Evolutionary conservation across 352 stramenopile species (phyloP).

Genomic region (Pythium dissimile): DNA sequence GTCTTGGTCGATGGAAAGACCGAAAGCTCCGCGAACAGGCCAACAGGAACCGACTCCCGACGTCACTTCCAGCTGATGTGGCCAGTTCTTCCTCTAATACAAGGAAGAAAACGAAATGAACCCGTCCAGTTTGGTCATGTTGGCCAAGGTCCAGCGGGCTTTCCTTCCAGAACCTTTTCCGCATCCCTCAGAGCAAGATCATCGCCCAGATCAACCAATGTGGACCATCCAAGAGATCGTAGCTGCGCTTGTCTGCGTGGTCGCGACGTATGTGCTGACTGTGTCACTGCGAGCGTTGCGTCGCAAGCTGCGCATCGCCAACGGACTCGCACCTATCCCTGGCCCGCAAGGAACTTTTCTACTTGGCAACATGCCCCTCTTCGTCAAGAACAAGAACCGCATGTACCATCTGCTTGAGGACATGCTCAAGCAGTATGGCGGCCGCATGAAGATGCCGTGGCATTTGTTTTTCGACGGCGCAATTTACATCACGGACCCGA

Average conservation of each 20-base stretch:
- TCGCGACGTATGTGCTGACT: slow-evolving; percentile 2
- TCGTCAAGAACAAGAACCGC: slow-evolving; percentile 43
- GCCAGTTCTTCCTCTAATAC: not conserved
- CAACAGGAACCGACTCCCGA: not conserved
- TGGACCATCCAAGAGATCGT: slow-evolving; percentile 11
- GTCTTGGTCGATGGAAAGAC: not conserved
- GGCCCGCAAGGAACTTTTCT: slow-evolving; percentile 42
- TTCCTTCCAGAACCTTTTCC: not conserved
- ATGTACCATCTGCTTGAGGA: slow-evolving; percentile 62
- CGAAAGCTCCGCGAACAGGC: not conserved
- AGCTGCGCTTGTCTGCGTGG: slow-evolving; percentile 3
- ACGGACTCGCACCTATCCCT: slow-evolving; percentile 33
- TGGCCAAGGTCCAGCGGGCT: too few relatives aligned
- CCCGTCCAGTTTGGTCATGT: too few relatives aligned
- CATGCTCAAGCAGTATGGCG: slow-evolving; percentile 35
- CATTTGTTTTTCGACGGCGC: slow-evolving; percentile 61
- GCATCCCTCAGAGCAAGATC: not conserved
- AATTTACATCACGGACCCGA: slow-evolving; percentile 60
- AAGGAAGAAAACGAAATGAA: not conserved
- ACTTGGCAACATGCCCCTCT: slow-evolving; percentile 51
- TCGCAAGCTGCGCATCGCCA: slow-evolving; percentile 54
- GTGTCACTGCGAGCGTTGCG: slow-evolving; percentile 17
- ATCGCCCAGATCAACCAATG: not conserved
- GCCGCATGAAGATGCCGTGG: slow-evolving; percentile 63
- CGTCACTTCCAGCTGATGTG: not conserved